phyloP scores from a whole-genome alignment of 108 stramenopile genomes.

The Discostella pseudostelligera region DNA sequence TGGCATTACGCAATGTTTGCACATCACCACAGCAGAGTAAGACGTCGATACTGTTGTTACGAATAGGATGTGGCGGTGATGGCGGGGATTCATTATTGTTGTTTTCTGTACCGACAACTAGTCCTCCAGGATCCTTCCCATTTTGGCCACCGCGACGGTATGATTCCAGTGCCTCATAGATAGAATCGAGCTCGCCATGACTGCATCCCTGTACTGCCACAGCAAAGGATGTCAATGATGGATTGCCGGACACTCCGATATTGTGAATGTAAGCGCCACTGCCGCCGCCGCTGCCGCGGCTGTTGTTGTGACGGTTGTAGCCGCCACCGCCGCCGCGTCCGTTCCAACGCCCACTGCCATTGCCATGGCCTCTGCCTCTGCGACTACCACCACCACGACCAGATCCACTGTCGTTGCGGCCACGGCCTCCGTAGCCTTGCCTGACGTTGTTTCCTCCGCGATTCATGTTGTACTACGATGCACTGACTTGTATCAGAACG shows the following conservation, averaged over 20 bases:
- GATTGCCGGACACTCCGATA: constrained; percentile 32
- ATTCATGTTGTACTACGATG: background rate
- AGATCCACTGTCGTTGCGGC: background rate
- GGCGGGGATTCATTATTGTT: background rate
- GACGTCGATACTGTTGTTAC: constrained; percentile 69
- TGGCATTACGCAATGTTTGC: constrained; percentile 85
- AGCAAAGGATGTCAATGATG: constrained; percentile 45
- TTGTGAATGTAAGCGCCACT: constrained; percentile 7
- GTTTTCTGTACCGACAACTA: background rate
- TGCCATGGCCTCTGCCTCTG: background rate
- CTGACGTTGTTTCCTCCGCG: background rate
- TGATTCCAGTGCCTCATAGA: constrained; percentile 79
- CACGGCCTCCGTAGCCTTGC: background rate
- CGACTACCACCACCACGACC: background rate
- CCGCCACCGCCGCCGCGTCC: constrained; percentile 7
- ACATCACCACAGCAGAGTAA: constrained; percentile 99
- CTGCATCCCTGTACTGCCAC: constrained; percentile 98
- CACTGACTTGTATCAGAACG: no score
- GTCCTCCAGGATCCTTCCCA: background rate
- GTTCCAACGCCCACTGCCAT: background rate
- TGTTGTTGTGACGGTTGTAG: constrained; percentile 2
- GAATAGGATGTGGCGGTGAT: constrained; percentile 13
- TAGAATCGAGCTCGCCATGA: constrained; percentile 95
- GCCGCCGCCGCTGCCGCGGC: background rate
- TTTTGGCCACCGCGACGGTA: constrained; percentile 29